A percentile compares a stretch with the other conserved stretches of the same genome.
These are phyloP conservation scores for Arabidopsis arenosa DNA, from an alignment of 345 rosid species.

Conservation along the genomic window DNA sequence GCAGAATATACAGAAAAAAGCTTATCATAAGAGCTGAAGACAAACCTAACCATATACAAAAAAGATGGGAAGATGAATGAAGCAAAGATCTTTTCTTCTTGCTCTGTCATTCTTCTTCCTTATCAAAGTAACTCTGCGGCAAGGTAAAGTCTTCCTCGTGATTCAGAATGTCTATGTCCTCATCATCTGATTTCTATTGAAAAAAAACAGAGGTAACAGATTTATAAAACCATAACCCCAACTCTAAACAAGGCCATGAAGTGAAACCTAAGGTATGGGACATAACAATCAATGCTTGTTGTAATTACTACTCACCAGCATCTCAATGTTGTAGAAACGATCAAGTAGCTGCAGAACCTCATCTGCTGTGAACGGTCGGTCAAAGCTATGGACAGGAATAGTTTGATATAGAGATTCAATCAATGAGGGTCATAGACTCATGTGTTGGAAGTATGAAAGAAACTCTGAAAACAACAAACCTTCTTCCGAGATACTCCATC, in stretches of 20 bases:
- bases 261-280: constrained; percentile 3
- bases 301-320: constrained; percentile 68
- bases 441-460: not conserved
- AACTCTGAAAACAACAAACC: constrained; percentile 57
- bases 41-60: constrained; percentile 35
- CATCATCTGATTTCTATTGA: constrained; percentile 87
- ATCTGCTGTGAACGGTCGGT: constrained; percentile 78
- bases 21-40: not conserved
- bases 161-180: constrained; percentile 74
- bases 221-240: not conserved
- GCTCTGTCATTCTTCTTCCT: constrained; percentile 61
- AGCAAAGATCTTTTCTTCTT: constrained; percentile 3
- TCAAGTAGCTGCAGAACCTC: constrained; percentile 93
- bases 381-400: constrained; percentile 61
- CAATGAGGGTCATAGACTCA: constrained; percentile 13
- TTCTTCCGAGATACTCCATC: constrained; percentile 85
- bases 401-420: constrained; percentile 10
- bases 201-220: not conserved
- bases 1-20: constrained; percentile 18
- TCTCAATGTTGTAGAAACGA: constrained; percentile 90
- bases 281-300: not conserved
- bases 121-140: constrained; percentile 84
- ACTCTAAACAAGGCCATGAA: not conserved
- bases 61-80: constrained; percentile 9
- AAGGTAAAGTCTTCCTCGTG: constrained; percentile 90